phyloP scores from a whole-genome alignment of 169 alveolate genomes.

The Plasmodium gaboni region DNA sequence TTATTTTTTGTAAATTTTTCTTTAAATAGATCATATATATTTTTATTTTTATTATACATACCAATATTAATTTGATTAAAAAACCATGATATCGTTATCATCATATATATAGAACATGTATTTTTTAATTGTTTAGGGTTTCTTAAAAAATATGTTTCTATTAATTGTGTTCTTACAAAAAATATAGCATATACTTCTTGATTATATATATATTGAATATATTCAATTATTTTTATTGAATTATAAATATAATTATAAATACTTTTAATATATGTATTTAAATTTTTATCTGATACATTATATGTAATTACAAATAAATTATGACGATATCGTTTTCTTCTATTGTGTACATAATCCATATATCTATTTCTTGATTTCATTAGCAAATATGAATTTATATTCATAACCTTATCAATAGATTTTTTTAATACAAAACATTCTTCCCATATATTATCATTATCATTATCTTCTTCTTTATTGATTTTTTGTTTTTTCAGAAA shows the following conservation, averaged over 20 bases:
- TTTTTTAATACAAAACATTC: constrained; percentile 4
- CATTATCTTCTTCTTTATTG: not conserved
- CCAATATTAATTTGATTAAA: constrained; percentile 53
- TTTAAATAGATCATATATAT: not conserved
- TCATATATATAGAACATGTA: constrained; percentile 20
- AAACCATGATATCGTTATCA: constrained; percentile 63
- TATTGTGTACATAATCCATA: not conserved
- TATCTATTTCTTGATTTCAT: not conserved
- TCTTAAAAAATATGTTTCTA: constrained; percentile 18
- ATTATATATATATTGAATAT: constrained; percentile 13
- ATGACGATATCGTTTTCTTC: not conserved
- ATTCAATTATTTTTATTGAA: not conserved
- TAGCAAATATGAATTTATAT: not conserved
- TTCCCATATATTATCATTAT: not conserved
- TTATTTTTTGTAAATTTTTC: constrained; percentile 35
- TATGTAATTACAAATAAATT: not conserved
- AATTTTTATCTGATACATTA: not conserved
- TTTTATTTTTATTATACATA: constrained; percentile 34
- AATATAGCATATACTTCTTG: not conserved
- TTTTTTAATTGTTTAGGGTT: constrained; percentile 4
- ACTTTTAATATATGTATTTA: not conserved
- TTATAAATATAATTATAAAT: constrained; percentile 11
- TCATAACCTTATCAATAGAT: not conserved
- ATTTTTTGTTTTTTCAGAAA: not conserved
- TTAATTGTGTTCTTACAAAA: constrained; percentile 1